Percentiles rank a stretch among this genome's conserved stretches.
Conservation (phyloP, 331 rosid species). For the Malus hybrid region DNA sequence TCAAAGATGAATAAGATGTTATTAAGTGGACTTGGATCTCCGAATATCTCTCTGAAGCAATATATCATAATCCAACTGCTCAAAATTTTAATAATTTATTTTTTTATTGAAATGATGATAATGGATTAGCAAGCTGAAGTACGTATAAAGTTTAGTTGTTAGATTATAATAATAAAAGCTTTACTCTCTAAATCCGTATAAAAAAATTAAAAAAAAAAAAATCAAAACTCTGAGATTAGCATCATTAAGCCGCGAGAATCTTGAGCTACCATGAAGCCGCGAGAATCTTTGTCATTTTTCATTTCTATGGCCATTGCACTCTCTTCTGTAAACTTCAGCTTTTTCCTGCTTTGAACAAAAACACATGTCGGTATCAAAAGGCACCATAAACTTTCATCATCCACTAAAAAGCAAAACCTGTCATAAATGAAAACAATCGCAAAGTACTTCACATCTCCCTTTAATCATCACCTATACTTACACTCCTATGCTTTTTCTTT, state of each 20-base stretch:
- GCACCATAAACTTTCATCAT: constrained; percentile 46
- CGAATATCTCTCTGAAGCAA: no score
- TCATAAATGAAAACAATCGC: constrained; percentile 30
- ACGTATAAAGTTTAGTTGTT: no score
- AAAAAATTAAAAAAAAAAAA: no score
- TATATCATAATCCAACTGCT: no score
- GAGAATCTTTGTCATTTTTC: constrained; percentile 22
- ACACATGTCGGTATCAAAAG: constrained; percentile 37
- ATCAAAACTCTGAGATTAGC: no score
- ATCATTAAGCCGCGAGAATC: constrained; percentile 11
- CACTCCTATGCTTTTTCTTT: background rate
- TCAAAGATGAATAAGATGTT: no score
- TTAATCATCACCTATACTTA: constrained; percentile 28
- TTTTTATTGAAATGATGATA: no score
- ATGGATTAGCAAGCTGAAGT: no score
- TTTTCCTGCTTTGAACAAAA: constrained; percentile 27
- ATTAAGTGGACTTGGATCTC: no score
- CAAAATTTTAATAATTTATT: no score
- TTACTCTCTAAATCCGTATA: no score
- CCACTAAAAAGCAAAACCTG: constrained; percentile 39
- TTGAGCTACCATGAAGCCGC: background rate
- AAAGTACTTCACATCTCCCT: constrained; percentile 35
- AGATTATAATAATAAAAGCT: accelerated
- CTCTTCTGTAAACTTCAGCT: constrained; percentile 6
- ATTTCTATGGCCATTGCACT: constrained; percentile 19